Percentiles rank a stretch among this genome's conserved stretches.
These are phyloP conservation scores for Microstegium vimineum DNA, from an alignment of 176 grass and related monocot genomes.

Conservation along the genomic window DNA sequence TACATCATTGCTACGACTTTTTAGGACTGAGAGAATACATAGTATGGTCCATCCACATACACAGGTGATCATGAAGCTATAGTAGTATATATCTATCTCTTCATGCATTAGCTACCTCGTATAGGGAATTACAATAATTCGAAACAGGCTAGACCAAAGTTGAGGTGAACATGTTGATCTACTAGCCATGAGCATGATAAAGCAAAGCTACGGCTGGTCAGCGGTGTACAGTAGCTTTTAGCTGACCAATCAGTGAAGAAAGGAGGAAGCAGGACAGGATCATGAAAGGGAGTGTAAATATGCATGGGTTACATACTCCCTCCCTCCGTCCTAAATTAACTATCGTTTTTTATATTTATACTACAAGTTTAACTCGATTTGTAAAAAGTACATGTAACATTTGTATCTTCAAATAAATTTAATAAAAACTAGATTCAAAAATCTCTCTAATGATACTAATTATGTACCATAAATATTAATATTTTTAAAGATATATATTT, in stretches of 20 bases:
- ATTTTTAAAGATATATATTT: too few relatives aligned
- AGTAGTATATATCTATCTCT: background rate
- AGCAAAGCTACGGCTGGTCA: background rate
- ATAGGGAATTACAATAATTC: background rate
- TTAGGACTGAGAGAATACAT: too few relatives aligned
- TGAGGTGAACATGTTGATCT: slow-evolving; percentile 25
- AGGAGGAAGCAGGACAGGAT: background rate
- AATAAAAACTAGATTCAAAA: too few relatives aligned
- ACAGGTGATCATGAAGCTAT: background rate
- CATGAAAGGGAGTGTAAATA: slow-evolving; percentile 17
- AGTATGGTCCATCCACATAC: background rate
- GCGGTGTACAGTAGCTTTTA: slow-evolving; percentile 7
- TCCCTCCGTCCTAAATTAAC: too few relatives aligned
- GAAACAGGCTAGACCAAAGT: background rate
- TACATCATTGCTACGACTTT: too few relatives aligned
- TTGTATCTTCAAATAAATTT: too few relatives aligned
- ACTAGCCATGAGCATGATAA: slow-evolving; percentile 21
- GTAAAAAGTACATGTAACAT: too few relatives aligned
- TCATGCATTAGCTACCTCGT: background rate
- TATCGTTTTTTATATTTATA: too few relatives aligned
- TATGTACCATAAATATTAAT: too few relatives aligned
- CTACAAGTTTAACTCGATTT: too few relatives aligned
- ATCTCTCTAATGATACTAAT: too few relatives aligned
- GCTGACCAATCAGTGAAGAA: slow-evolving; percentile 13
- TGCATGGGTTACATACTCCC: slow-evolving; percentile 6